Conservation (phyloP, 164 flowering plant species). For the Chloranthus sessilifolius region DNA sequence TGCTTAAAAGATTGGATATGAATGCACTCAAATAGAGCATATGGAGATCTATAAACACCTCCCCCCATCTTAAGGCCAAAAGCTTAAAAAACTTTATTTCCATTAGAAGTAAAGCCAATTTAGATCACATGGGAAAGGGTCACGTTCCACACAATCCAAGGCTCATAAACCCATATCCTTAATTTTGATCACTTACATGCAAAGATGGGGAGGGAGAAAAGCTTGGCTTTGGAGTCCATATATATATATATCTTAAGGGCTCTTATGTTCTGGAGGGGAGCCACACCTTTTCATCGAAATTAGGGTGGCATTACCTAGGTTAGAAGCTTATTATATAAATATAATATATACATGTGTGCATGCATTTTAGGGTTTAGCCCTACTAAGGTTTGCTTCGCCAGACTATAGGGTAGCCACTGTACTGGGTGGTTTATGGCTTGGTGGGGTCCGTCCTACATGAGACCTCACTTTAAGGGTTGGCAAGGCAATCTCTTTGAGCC, state of each 20-base stretch:
- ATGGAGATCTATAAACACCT: no score
- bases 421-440: no score
- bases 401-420: no score
- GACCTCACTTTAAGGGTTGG: neutral
- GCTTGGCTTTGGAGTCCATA: neutral
- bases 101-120: no score
- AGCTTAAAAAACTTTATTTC: no score
- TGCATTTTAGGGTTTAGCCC: neutral
- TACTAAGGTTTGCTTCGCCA: neutral
- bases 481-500: neutral
- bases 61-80: no score
- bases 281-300: neutral
- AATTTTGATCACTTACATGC: neutral
- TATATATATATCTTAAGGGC: neutral
- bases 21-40: no score
- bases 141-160: no score
- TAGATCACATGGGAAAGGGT: no score
- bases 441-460: no score
- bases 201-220: neutral
- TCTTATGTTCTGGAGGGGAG: neutral
- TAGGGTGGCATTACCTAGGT: conserved; percentile 5
- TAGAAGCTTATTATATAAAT: conserved; percentile 3
- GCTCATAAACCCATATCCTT: no score
- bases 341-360: neutral
- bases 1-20: no score